Evolutionary conservation across 108 stramenopile species (phyloP), one percentile per base, ranked within the genome.

Genomic region (Pseudonitzschia delicatissima): DNA sequence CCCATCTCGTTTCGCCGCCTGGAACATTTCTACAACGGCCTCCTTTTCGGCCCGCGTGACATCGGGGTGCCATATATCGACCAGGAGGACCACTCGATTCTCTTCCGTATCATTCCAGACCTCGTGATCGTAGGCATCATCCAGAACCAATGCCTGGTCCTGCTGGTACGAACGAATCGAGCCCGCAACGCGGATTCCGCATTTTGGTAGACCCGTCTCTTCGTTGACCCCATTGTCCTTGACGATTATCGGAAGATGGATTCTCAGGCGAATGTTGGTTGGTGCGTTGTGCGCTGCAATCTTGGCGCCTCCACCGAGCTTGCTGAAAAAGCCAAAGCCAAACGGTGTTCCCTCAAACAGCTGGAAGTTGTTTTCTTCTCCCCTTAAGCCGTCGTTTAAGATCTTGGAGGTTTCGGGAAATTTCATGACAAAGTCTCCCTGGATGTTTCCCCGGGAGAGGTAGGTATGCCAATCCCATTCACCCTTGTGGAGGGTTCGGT

Each of bases 71-170:
- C 93, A 95, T 6, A 95, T 51, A 72, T 95, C 93, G 9, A 95
- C 76, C 53, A 95, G 69, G 18, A 95, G 68, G 15, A 95, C 45
- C 2, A 95, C 91, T 8, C 93, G 72, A n/a, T 57, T 52, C 13
- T 78, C 62, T 6, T 78, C 39, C 2, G 93, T 96, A 26, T 90
- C 70, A 75, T 99, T 99, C 97, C 97, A 98, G 5, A 96, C 97
- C 79, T 98, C 89, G 65, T 99, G 98, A 64, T 97, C 92, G 68
- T 87, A 99, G 49, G 86, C 76, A 81, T 99, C 98, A 66, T 99
- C 98, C 34, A 99, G 86, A 0, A 98, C 83, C 33, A 99, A 8
- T 0, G 93, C 90, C 44, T 88, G 73, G 11, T 93, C 95, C 47
- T 83, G 84, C 15, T 64, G 53, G 96, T 97, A 99, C 13, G 76